Percentiles rank a stretch among this genome's conserved stretches.
Evolutionary conservation across 1,284 basidiomycete species (phyloP).

Genomic region (Mrakiaceae sp.): DNA sequence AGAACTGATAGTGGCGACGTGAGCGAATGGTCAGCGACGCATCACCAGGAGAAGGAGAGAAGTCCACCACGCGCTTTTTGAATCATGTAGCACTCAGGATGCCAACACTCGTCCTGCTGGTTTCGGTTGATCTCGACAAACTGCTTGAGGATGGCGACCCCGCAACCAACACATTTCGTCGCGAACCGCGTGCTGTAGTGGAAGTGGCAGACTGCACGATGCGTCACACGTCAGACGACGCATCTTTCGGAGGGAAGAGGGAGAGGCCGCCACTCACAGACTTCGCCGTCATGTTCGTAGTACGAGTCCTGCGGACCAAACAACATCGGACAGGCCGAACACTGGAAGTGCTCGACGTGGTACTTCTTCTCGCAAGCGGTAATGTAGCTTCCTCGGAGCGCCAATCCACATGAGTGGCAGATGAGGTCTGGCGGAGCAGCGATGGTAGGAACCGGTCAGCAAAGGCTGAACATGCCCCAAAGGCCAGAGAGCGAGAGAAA

Average conservation of each 20-base stretch:
- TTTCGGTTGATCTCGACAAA: slow-evolving; percentile 99
- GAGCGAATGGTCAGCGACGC: background rate
- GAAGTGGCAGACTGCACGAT: slow-evolving; percentile 62
- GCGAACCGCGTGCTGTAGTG: slow-evolving; percentile 98
- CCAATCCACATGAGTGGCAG: slow-evolving; percentile 89
- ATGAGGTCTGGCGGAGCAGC: slow-evolving; percentile 54
- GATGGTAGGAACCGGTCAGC: too few relatives aligned
- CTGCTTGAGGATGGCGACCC: slow-evolving; percentile 97
- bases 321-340: slow-evolving; percentile 87
- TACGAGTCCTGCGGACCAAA: slow-evolving; percentile 98
- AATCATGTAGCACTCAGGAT: slow-evolving; percentile 99
- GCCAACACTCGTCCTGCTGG: slow-evolving; percentile 97
- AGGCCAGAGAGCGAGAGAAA: too few relatives aligned
- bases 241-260: background rate
- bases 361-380: slow-evolving; percentile 98
- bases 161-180: slow-evolving; percentile 95
- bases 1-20: slow-evolving; percentile 52
- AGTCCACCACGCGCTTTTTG: slow-evolving; percentile 61
- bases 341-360: slow-evolving; percentile 99
- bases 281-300: slow-evolving; percentile 93
- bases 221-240: background rate
- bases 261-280: slow-evolving; percentile 43
- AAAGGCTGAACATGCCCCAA: too few relatives aligned
- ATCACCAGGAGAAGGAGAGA: background rate
- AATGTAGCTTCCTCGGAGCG: slow-evolving; percentile 93